Evolutionary conservation across 2,329 filamentous ascomycete genomes (phyloP).

Genomic region (Trichoderma guizhouense): DNA sequence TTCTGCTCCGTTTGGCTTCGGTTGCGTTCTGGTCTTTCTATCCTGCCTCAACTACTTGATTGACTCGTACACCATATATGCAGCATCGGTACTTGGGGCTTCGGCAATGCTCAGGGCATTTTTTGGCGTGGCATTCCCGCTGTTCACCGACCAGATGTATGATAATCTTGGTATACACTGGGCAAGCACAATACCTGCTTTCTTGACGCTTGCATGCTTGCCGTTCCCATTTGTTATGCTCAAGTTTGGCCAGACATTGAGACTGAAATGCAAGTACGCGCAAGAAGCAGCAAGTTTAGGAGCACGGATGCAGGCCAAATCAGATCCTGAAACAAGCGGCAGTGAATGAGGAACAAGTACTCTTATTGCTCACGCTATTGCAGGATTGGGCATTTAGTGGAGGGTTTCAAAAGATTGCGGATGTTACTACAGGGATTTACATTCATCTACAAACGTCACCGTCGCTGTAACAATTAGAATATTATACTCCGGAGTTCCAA

Average conservation of each 20-base stretch:
- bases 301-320: not conserved
- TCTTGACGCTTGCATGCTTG: not conserved
- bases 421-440: too few relatives aligned
- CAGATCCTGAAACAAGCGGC: not conserved
- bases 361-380: too few relatives aligned
- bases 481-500: too few relatives aligned
- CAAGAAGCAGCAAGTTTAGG: not conserved
- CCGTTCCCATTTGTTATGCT: constrained; percentile 2
- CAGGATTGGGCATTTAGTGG: too few relatives aligned
- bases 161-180: not conserved
- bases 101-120: constrained; percentile 1
- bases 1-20: not conserved
- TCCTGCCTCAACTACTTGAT: not conserved
- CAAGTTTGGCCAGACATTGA: not conserved
- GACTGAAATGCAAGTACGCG: not conserved
- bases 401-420: too few relatives aligned
- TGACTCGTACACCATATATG: not conserved
- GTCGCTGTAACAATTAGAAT: too few relatives aligned
- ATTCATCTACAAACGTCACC: too few relatives aligned
- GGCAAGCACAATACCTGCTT: not conserved
- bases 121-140: not conserved
- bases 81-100: not conserved
- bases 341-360: not conserved
- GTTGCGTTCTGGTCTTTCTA: not conserved
- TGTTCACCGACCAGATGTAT: not conserved